A percentile compares a stretch with the other conserved stretches of the same genome.
These are phyloP conservation scores for Pseudonitzschia multiseries DNA, from an alignment of 108 stramenopile genomes.

Conservation along the genomic window DNA sequence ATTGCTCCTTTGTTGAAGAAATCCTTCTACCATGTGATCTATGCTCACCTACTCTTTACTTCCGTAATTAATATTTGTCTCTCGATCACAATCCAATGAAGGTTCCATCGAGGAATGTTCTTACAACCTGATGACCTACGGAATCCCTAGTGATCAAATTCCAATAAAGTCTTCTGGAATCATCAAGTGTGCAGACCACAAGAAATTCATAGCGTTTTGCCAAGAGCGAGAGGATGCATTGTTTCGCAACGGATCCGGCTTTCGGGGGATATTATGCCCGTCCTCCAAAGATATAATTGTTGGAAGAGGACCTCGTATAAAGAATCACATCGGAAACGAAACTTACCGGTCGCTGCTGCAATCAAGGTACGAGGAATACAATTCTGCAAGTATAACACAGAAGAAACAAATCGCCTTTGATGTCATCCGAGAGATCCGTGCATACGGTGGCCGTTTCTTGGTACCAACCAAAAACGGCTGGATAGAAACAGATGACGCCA, in stretches of 20 bases:
- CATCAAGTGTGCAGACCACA: neutral
- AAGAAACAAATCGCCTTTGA: conserved; percentile 33
- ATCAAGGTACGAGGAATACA: conserved; percentile 21
- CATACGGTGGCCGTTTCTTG: conserved; percentile 29
- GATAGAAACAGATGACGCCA: conserved; percentile 26
- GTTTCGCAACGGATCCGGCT: neutral
- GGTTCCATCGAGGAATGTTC: conserved; percentile 9
- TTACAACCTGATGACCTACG: conserved; percentile 13
- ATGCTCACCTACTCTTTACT: neutral
- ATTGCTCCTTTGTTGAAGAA: neutral
- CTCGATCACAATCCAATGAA: neutral
- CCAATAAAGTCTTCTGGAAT: conserved; percentile 4
- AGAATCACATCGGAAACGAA: conserved; percentile 25
- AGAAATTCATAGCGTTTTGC: neutral
- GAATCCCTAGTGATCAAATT: conserved; percentile 11
- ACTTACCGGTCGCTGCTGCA: conserved; percentile 16
- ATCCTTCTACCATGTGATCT: neutral
- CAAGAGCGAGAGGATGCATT: conserved; percentile 9
- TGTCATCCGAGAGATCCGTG: conserved; percentile 26
- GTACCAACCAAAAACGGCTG: conserved; percentile 21
- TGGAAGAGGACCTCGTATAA: conserved; percentile 20
- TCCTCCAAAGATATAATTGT: neutral
- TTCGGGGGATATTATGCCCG: conserved; percentile 1
- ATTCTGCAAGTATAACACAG: conserved; percentile 14
- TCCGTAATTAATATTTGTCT: no score